Evolutionary conservation across 805 yeast species (phyloP), one percentile per base, ranked within the genome.

Genomic region (Yarrowia sp.): DNA sequence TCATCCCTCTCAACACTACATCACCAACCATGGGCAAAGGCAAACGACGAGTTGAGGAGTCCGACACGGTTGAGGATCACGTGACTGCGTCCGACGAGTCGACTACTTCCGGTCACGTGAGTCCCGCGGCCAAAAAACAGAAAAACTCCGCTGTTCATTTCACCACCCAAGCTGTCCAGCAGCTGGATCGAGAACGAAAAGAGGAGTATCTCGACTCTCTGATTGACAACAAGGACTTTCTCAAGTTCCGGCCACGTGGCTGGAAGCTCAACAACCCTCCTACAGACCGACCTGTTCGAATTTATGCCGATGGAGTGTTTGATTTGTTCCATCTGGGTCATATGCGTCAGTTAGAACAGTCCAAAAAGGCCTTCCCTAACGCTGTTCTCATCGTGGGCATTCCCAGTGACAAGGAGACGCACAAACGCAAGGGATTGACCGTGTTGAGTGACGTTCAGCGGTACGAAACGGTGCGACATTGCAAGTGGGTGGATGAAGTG

Each of bases 261-360:
- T 91, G 77, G 77, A 80, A 79, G 69, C 84, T 95, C 75, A 91
- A 90, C 70, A 70, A 86, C 31, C 99, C 99, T 2, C 96, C 97
- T 1, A 79, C 74, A 4, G 95, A 88, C 72, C 82, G 97, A 66
- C 92, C 97, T 0, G 85, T 95, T 33, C 83, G 99, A 67, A 85
- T 95, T n/a, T 95, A 95, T 74, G 99, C 99, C 6, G 99, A 95
- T 77, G 99, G 99, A 63, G 97, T 95, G 17, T 95, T 95, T 79
- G 99, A 95, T 77, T 79, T 95, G 68, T 95, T 95, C 78, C 99
- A 95, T 76, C 75, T 95, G 72, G 99, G 99, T 28, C 99, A 95
- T 74, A 95, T 95, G 99, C 86, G 92, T 73, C 99, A 95, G 76
- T 81, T 95, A 71, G 98, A 95, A 74, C 99, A 95, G 77, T 93